Conservation (phyloP, 164 flowering plant species). For the Nelumbo lutea region DNA sequence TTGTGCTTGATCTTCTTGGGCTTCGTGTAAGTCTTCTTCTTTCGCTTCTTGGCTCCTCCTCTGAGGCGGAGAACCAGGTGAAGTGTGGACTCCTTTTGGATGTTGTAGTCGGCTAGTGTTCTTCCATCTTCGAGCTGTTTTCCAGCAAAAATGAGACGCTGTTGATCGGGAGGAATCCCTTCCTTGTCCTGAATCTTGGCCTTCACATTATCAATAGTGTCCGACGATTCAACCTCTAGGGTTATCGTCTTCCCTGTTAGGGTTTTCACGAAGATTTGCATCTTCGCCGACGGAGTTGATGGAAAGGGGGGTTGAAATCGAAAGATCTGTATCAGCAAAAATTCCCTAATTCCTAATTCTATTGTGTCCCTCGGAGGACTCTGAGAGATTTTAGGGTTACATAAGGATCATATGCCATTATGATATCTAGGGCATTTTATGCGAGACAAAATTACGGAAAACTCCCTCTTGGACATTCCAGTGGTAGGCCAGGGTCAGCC, state of each 20-base stretch:
- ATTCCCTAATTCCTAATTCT: too few relatives aligned
- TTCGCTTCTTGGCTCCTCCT: constrained; percentile 48
- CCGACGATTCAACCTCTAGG: constrained; percentile 41
- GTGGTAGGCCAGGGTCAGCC: too few relatives aligned
- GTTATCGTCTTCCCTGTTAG: constrained; percentile 65
- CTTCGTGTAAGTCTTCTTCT: constrained; percentile 60
- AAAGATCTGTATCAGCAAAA: too few relatives aligned
- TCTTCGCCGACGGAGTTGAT: constrained; percentile 12
- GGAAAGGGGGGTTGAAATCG: constrained; percentile 7
- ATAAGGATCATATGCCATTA: too few relatives aligned
- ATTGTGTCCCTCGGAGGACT: too few relatives aligned
- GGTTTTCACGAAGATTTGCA: constrained; percentile 84
- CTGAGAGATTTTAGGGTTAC: too few relatives aligned
- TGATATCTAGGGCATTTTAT: too few relatives aligned
- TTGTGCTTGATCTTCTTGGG: constrained; percentile 59
- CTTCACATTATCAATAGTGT: constrained; percentile 20
- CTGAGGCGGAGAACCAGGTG: constrained; percentile 48
- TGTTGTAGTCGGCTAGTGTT: constrained; percentile 49
- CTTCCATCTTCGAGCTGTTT: constrained; percentile 62
- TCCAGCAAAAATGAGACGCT: constrained; percentile 51
- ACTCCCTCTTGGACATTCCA: too few relatives aligned
- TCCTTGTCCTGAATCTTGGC: constrained; percentile 43
- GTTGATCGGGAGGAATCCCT: constrained; percentile 52
- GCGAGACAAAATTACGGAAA: too few relatives aligned
- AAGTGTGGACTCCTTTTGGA: constrained; percentile 51